Evolutionary conservation across 108 stramenopile genomes (phyloP), one percentile per base, ranked within the genome.

Genomic region (Pinguiococcus pyrenoidosus): DNA sequence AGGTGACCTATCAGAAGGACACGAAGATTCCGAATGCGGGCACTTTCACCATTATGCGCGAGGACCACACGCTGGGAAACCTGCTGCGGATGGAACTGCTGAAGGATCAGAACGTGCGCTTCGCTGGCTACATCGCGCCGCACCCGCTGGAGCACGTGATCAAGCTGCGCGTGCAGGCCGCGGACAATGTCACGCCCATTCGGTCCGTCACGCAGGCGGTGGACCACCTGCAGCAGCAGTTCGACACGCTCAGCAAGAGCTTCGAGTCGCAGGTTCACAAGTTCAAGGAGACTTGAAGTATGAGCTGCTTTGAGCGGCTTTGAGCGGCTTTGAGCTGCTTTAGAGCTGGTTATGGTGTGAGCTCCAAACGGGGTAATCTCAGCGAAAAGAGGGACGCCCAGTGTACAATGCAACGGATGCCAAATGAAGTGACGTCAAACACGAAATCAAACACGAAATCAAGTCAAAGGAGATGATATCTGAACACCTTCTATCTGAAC

Each of bases 61-160:
- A 95, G 68, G 93, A 95, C 65, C 93, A 95, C 62, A 95, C 93
- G 0, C 49, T 95, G 12, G 84, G 79, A 0, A 95, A 95, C 52
- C 66, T 95, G 20, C 54, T 95, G 35, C 82, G 93, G 2, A 84
- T 89, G 84, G 89, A 95, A 59, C 72, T 91, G 8, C 73, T 95
- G 29, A 69, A 81, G 13, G 87, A 91, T 58, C 78, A 79, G 23
- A 49, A 65, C 16, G 88, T 91, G 1, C 77, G 82, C 25, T 85
- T 82, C 55, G 83, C 80, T 12, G 93, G 89, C 16, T 95, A 95
- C 61, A 70, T 82, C 50, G 81, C 84, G 54, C 93, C 93, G 0
- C 93, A 95, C 60, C 93, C 93, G 7, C 46, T 95, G 41, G 72
- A 88, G 4, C 72, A 93, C 46, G 81, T 69, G 44, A 75, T 93